phyloP scores from a whole-genome alignment of 352 stramenopile genomes.

The Globisporangium nodosum region DNA sequence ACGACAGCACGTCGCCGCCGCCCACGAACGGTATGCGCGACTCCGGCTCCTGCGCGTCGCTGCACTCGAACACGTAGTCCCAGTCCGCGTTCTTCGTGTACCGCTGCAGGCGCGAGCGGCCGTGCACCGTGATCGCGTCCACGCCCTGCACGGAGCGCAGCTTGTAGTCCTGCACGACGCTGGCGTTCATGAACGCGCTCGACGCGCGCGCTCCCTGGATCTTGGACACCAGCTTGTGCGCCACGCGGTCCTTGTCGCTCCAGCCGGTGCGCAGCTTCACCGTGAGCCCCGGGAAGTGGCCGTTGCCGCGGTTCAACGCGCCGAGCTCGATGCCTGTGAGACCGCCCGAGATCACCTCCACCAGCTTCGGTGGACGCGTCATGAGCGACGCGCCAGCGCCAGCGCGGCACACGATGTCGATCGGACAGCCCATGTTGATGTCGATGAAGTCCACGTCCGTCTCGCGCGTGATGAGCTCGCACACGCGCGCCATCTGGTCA shows the following conservation, averaged over 20 bases:
- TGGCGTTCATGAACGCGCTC: conserved; percentile 71
- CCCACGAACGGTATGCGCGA: conserved; percentile 90
- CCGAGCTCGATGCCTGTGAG: conserved; percentile 80
- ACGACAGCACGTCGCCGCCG: conserved; percentile 84
- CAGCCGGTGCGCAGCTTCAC: conserved; percentile 98
- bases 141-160: conserved; percentile 57
- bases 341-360: conserved; percentile 86
- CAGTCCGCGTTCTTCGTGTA: conserved; percentile 98
- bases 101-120: conserved; percentile 94
- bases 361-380: conserved; percentile 87
- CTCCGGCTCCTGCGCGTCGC: conserved; percentile 48
- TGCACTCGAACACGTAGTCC: conserved; percentile 95
- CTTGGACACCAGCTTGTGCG: conserved; percentile 91
- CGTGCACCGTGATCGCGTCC: conserved; percentile 90
- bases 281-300: conserved; percentile 76
- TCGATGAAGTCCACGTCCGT: conserved; percentile 97
- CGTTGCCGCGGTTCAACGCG: conserved; percentile 20
- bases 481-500: conserved; percentile 92
- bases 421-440: conserved; percentile 99
- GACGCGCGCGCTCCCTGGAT: conserved; percentile 76
- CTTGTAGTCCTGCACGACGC: conserved; percentile 64
- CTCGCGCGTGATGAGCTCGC: conserved; percentile 92
- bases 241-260: conserved; percentile 93
- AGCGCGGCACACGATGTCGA: conserved; percentile 91
- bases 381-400: conserved; percentile 93